phyloP scores from a whole-genome alignment of 2,329 filamentous ascomycete species.

The Pseudogymnoascus sp. region DNA sequence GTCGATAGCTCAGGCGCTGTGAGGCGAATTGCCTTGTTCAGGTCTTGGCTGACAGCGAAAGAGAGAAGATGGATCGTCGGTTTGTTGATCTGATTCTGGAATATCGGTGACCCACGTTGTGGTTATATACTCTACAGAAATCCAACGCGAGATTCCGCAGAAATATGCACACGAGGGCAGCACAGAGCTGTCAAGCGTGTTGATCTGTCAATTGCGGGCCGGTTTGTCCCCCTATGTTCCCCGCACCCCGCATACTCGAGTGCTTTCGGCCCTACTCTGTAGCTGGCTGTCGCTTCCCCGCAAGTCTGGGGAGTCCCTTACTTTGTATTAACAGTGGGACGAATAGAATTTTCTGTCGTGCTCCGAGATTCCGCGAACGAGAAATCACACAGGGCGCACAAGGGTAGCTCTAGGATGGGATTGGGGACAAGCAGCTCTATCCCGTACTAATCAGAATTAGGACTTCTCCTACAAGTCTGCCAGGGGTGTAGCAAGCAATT shows the following conservation, averaged over 20 bases:
- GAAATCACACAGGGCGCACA: background rate
- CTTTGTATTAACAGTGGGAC: background rate
- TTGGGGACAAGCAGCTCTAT: background rate
- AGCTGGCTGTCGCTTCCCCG: background rate
- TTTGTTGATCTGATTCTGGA: conserved; percentile 4
- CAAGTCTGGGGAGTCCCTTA: conserved; percentile 2
- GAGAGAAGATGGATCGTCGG: background rate
- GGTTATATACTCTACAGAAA: conserved; percentile 1
- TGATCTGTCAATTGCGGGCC: conserved; percentile 6
- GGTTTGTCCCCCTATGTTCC: conserved; percentile 5
- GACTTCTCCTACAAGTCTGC: background rate
- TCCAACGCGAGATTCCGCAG: background rate
- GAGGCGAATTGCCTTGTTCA: background rate
- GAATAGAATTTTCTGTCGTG: background rate
- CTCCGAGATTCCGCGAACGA: conserved; percentile 1
- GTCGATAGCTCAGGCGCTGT: background rate
- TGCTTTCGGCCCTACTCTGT: conserved; percentile 1
- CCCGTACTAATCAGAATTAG: background rate
- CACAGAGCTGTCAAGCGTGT: background rate
- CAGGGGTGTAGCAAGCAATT: background rate
- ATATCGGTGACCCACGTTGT: background rate
- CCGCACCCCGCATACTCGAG: conserved; percentile 1
- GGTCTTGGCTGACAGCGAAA: background rate
- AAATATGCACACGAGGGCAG: background rate
- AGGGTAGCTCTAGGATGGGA: background rate